Base-by-base conservation (phyloP, 192 early-diverging fungal species). In the Coemansia sp. region DNA sequence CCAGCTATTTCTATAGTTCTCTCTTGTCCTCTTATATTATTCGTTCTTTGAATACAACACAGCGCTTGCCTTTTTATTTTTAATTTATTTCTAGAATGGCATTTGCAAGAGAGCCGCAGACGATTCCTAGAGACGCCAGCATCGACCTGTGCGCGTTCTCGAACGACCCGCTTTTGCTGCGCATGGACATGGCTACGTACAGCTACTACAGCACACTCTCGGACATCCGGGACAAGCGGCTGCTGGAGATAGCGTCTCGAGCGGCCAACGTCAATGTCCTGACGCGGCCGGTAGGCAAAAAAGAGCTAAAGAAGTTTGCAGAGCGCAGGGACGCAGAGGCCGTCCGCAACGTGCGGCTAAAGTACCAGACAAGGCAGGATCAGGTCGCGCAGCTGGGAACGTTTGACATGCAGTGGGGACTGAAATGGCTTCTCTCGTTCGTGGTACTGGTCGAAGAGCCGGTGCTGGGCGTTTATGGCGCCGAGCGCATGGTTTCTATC, bases 341-440 rank as follows among this genome's bases (percentile, higher is more conserved):
- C 34, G 72, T 67, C 10, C 53, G 58, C n/a, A 52, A 66, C 23
- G 57, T 78, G 25, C 46, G 49, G n/a, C 39, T 63, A 36, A 78
- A 69, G 47, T 78, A 78, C 67, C 55, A 29, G 20, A 32, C 51
- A 20, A 62, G 60, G 24, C 63, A 78, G 27, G 61, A 69, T 18
- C 59, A 64, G 57, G 39, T 78, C 28, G 23, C 57, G 7, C 49
- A 66, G 52, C 56, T 57, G 13, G 75, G 70, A 3, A 67, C 75
- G 13, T 68, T 72, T 34, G 75, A 78, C 32, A 59, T 65, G 29
- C 48, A 35, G 23, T 78, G 75, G 75, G 75, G 75, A 11, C 50
- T 78, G 11, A 65, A 55, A 28, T 78, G 70, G 75, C 67, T 78
- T 50, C 48, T 78, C 13, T 78, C 75, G 24, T 78, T 49, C 28